Evolutionary conservation across 2,329 filamentous ascomycete species (phyloP), one percentile per base, ranked within the genome.

Genomic region (Ceratocystis variospora): DNA sequence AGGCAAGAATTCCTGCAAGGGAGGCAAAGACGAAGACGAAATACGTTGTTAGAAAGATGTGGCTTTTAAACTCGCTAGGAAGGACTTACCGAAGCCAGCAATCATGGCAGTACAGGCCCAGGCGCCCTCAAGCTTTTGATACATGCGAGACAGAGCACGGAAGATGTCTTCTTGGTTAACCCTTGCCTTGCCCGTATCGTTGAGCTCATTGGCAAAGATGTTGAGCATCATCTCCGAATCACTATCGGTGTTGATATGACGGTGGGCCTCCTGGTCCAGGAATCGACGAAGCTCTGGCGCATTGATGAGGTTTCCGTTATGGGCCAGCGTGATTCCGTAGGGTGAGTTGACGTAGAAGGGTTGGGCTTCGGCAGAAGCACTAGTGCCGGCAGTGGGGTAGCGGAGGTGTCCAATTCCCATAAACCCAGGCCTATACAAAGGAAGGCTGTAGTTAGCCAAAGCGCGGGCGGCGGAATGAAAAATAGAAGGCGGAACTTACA

Each of bases 231-330:
- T 89, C 77, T 96, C 91, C 71, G 87, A 90, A 77, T 96, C 90
- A 67, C 87, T 91, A 72, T 95, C 90, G 33, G 90, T 92, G 76
- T 96, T 96, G 79, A 94, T 88, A 74, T 95, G 90, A 70, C 90
- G 83, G 73, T 89, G 89, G 6, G 88, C 89, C 70, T 89, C 87
- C 70, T 86, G 79, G 72, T 95, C 90, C 62, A 96, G 80, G 73
- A 86, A 89, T 68, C 79, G 76, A 74, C 83, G 84, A 61, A 95
- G 79, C 64, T 88, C 85, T 1, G 81, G 80, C 4, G 87, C 84
- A 73, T 95, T 83, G 78, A 95, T 89, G 61, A 96, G 80, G 76
- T 96, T 96, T 68, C 92, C 91, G 73, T 96, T 96, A 77, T 94
- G 87, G 25, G 87, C 83, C 73, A 94, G 83, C 72, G 83, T 88